A percentile compares a stretch with the other conserved stretches of the same genome.
Evolutionary conservation across 805 yeast genomes (phyloP).

Genomic region (Torulaspora indica): DNA sequence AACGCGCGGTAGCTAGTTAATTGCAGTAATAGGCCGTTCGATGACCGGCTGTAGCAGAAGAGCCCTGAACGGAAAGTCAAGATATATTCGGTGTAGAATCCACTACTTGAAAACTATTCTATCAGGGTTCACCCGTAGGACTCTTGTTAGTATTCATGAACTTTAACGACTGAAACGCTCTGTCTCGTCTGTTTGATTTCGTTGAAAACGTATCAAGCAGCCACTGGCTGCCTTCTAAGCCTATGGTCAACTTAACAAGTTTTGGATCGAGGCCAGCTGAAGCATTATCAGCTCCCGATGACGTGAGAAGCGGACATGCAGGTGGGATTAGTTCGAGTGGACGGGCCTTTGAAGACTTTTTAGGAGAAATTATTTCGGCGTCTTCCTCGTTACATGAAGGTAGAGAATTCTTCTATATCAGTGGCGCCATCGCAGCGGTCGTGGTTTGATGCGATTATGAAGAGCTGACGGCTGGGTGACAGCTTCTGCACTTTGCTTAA

Average conservation of each 20-base stretch:
- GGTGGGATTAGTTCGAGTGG: constrained; percentile 84
- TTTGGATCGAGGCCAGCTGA: constrained; percentile 75
- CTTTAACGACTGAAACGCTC: constrained; percentile 2
- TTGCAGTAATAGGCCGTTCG: no score
- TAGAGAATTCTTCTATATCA: constrained; percentile 15
- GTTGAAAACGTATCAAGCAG: constrained; percentile 44
- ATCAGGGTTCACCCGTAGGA: no score
- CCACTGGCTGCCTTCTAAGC: constrained; percentile 64
- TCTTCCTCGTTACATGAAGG: constrained; percentile 10
- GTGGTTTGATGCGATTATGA: no score
- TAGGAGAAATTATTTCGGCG: constrained; percentile 9
- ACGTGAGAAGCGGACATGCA: constrained; percentile 78
- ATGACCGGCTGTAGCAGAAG: no score
- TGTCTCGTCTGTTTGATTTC: constrained; percentile 42
- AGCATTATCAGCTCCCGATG: constrained; percentile 69
- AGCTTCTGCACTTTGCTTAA: constrained; percentile 7
- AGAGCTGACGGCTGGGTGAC: no score
- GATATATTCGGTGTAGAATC: no score
- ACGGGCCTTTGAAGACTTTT: constrained; percentile 60
- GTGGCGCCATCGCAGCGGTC: constrained; percentile 7
- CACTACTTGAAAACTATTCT: no score
- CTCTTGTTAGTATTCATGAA: no score
- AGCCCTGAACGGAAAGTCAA: no score
- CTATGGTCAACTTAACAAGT: constrained; percentile 71
- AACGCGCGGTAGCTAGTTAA: no score